phyloP scores from a whole-genome alignment of 192 early-diverging fungal species.

The Backusella parvicylindrica region DNA sequence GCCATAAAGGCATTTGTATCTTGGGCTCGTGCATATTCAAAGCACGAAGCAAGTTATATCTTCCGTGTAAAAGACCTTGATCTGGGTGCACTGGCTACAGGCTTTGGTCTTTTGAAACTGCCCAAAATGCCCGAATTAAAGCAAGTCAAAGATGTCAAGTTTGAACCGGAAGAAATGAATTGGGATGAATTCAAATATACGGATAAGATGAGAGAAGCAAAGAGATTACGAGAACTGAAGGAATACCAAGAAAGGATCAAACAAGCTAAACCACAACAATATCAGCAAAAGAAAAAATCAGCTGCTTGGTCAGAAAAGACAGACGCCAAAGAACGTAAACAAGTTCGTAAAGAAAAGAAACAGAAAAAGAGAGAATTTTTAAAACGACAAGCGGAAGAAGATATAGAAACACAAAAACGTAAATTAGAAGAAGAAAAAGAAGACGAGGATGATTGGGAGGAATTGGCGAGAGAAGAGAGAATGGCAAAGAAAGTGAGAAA shows the following conservation, averaged over 20 bases:
- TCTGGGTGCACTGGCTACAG: conserved; percentile 67
- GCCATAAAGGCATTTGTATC: conserved; percentile 84
- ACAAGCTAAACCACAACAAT: neutral
- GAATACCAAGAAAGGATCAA: conserved; percentile 19
- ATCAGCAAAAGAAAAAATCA: neutral
- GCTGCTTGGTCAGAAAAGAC: conserved; percentile 72
- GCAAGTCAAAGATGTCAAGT: conserved; percentile 3
- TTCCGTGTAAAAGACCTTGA: conserved; percentile 87
- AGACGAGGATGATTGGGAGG: conserved; percentile 61
- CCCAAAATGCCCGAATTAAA: conserved; percentile 95
- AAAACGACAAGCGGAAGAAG: conserved; percentile 27
- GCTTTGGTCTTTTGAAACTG: conserved; percentile 77
- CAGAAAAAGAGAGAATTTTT: conserved; percentile 50
- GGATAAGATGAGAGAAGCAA: conserved; percentile 68
- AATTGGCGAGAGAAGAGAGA: conserved; percentile 53
- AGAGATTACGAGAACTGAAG: conserved; percentile 53
- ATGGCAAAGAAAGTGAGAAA: conserved; percentile 59
- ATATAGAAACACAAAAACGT: conserved; percentile 15
- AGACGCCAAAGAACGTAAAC: conserved; percentile 60
- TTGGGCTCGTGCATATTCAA: conserved; percentile 87
- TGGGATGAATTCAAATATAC: conserved; percentile 62
- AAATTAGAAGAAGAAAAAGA: conserved; percentile 24
- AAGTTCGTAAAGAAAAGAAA: conserved; percentile 67
- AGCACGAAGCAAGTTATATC: conserved; percentile 92
- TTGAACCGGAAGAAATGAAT: conserved; percentile 23